These are phyloP conservation scores for Xanthoconium stramineum DNA, from an alignment of 768 basidiomycete species.

Conservation along the genomic window DNA sequence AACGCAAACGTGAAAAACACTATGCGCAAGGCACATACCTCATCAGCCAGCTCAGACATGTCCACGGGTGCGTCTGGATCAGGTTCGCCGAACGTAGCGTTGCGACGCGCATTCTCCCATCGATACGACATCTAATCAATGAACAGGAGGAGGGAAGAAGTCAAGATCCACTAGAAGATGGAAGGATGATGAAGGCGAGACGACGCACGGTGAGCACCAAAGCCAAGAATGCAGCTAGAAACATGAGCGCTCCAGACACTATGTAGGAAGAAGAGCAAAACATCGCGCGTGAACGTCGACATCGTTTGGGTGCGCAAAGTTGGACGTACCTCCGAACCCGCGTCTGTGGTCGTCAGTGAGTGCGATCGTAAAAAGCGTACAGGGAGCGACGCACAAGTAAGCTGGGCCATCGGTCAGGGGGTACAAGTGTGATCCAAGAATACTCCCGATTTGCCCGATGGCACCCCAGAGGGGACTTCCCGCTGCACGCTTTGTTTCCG, in stretches of 20 bases:
- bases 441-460: constrained; percentile 41
- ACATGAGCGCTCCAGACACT: constrained; percentile 26
- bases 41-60: constrained; percentile 62
- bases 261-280: no score
- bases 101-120: constrained; percentile 54
- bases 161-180: no score
- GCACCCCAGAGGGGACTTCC: constrained; percentile 42
- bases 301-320: background rate
- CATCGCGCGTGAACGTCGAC: no score
- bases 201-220: constrained; percentile 20
- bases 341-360: background rate
- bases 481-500: constrained; percentile 44
- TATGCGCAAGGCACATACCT: constrained; percentile 16
- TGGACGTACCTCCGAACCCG: background rate
- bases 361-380: background rate
- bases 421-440: constrained; percentile 41
- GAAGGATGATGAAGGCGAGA: background rate
- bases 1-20: no score
- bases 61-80: constrained; percentile 49
- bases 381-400: constrained; percentile 29
- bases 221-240: constrained; percentile 17
- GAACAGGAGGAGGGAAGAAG: background rate
- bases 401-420: constrained; percentile 37
- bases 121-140: constrained; percentile 55
- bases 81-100: constrained; percentile 51